Evolutionary conservation across 2,329 filamentous ascomycete genomes (phyloP).

Genomic region (Phyllosticta citribraziliensis): DNA sequence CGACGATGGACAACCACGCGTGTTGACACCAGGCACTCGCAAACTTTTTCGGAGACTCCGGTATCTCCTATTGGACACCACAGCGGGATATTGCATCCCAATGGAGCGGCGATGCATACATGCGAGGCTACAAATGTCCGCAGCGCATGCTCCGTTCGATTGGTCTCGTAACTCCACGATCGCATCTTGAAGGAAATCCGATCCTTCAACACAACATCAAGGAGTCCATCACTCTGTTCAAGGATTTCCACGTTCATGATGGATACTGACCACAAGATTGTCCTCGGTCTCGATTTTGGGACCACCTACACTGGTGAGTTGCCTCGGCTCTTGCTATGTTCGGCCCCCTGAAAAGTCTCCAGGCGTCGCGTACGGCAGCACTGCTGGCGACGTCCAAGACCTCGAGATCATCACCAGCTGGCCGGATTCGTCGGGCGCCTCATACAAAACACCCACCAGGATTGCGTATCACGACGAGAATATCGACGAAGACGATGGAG

Average conservation of each 20-base stretch:
- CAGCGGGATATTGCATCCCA: no score
- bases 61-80: no score
- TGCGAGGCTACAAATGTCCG: no score
- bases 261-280: constrained; percentile 30
- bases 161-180: no score
- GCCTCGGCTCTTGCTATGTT: neutral
- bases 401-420: neutral
- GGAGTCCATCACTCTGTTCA: no score
- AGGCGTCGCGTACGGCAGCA: neutral
- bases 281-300: constrained; percentile 74
- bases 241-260: neutral
- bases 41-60: no score
- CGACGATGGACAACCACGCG: no score
- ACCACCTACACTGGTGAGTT: constrained; percentile 64
- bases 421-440: neutral
- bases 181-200: no score
- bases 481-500: neutral
- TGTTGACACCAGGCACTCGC: no score
- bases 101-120: no score
- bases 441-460: neutral
- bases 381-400: neutral
- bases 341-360: neutral
- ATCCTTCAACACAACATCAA: no score
- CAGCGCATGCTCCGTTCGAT: no score
- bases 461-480: neutral